phyloP scores from a whole-genome alignment of 352 stramenopile genomes.

The Phytophthora fragariaefolia region DNA sequence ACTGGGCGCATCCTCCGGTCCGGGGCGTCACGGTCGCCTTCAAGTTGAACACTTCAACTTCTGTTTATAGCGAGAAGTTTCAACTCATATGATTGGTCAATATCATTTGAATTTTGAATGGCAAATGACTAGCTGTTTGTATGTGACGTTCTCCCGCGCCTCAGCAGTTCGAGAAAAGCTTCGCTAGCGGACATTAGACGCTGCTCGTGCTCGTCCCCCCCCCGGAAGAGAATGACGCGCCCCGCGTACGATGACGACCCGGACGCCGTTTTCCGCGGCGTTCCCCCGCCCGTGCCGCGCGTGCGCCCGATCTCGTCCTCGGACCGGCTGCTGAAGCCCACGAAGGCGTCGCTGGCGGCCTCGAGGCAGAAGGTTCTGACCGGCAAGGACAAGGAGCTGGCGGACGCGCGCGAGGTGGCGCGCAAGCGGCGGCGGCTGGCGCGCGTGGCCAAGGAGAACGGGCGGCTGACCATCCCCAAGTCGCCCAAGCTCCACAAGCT shows the following conservation, averaged over 20 bases:
- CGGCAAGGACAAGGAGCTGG: constrained; percentile 50
- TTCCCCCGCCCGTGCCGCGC: constrained; percentile 50
- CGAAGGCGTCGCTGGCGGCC: constrained; percentile 57
- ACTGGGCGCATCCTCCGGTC: constrained; percentile 17
- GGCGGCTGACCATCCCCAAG: constrained; percentile 68
- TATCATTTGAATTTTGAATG: constrained; percentile 54
- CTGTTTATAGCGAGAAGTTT: too few species aligned
- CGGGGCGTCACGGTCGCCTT: not conserved
- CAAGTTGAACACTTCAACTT: constrained; percentile 29
- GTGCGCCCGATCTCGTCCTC: constrained; percentile 63
- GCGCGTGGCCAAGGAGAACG: constrained; percentile 60
- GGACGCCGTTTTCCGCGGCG: constrained; percentile 55
- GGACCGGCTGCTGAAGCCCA: constrained; percentile 68
- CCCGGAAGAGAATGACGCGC: constrained; percentile 28
- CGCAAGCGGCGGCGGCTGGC: constrained; percentile 39
- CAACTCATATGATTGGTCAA: constrained; percentile 25
- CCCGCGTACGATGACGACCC: constrained; percentile 46
- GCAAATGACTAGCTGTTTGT: constrained; percentile 31
- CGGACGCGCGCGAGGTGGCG: constrained; percentile 42
- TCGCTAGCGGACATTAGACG: too few species aligned
- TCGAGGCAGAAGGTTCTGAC: constrained; percentile 51
- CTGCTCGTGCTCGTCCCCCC: too few species aligned
- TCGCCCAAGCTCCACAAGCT: constrained; percentile 69
- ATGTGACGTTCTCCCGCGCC: constrained; percentile 15
- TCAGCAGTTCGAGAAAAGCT: constrained; percentile 31